phyloP scores from a whole-genome alignment of 164 flowering plant species.

The Dillenia turbinata region DNA sequence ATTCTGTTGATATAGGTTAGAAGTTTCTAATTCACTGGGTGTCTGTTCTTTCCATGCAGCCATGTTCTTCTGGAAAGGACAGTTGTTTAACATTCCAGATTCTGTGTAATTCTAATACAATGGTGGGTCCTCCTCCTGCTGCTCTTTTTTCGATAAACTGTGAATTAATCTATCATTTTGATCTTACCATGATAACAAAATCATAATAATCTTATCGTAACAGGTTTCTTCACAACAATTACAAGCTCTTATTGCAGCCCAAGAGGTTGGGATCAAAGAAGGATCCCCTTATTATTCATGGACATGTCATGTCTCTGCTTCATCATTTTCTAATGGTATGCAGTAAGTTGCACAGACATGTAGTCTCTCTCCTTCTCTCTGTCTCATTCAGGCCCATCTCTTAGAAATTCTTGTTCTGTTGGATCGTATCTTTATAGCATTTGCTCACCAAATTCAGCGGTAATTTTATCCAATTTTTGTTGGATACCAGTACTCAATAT shows the following conservation, averaged over 20 bases:
- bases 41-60: constrained; percentile 12
- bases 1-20: too few species aligned
- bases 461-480: too few species aligned
- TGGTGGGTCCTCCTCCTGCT: constrained; percentile 12
- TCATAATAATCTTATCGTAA: too few species aligned
- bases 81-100: constrained; percentile 21
- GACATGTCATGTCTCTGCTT: constrained; percentile 19
- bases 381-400: too few species aligned
- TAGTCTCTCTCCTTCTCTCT: too few species aligned
- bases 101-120: constrained; percentile 16
- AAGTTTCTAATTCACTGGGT: too few species aligned
- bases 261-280: constrained; percentile 23
- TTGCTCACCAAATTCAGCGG: too few species aligned
- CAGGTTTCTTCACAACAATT: constrained; percentile 15
- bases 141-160: too few species aligned
- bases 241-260: constrained; percentile 26
- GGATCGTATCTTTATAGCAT: too few species aligned
- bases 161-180: background rate
- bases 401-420: too few species aligned
- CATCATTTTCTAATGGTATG: constrained; percentile 20
- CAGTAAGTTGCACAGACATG: constrained; percentile 11
- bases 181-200: background rate
- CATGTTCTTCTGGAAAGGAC: constrained; percentile 22
- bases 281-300: constrained; percentile 22
- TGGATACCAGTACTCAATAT: too few species aligned